A percentile compares a stretch with the other conserved stretches of the same genome.
Conservation (phyloP, 352 stramenopile genomes). For the Thalassiosira allenii region DNA sequence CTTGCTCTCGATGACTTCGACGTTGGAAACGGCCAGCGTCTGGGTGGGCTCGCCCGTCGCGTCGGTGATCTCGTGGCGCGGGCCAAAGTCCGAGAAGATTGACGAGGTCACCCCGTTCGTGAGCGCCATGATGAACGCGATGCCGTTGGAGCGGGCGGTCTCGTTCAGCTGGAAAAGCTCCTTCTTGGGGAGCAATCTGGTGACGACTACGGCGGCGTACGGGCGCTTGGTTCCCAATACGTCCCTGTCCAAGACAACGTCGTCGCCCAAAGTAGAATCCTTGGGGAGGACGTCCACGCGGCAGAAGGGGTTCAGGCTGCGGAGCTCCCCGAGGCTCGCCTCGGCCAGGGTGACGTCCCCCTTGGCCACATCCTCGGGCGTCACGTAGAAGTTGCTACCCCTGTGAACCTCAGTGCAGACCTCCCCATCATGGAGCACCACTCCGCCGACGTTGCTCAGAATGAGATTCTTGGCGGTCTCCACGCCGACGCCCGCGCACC, state of each 20-base stretch:
- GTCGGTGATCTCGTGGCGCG: slow-evolving; percentile 64
- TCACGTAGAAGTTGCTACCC: slow-evolving; percentile 71
- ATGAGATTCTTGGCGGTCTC: slow-evolving; percentile 87
- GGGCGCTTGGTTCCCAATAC: slow-evolving; percentile 49
- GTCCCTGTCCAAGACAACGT: slow-evolving; percentile 45
- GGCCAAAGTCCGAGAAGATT: slow-evolving; percentile 96
- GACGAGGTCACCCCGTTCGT: slow-evolving; percentile 92
- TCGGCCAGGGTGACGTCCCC: slow-evolving; percentile 35
- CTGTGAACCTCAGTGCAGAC: slow-evolving; percentile 48
- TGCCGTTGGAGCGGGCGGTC: slow-evolving; percentile 47
- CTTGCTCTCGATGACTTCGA: slow-evolving; percentile 62
- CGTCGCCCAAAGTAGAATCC: slow-evolving; percentile 9
- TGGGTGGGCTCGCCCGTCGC: slow-evolving; percentile 66
- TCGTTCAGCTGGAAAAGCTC: slow-evolving; percentile 59
- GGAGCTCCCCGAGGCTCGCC: slow-evolving; percentile 55
- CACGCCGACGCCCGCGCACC: slow-evolving; percentile 88
- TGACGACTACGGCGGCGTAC: slow-evolving; percentile 65
- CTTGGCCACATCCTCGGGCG: slow-evolving; percentile 36
- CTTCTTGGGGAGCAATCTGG: slow-evolving; percentile 46
- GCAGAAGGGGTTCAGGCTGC: slow-evolving; percentile 69
- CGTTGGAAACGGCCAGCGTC: slow-evolving; percentile 61
- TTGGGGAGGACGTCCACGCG: slow-evolving; percentile 56
- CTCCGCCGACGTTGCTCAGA: slow-evolving; percentile 65
- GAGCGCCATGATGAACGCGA: slow-evolving; percentile 91
- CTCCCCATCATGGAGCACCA: slow-evolving; percentile 46